Evolutionary conservation across 2,329 filamentous ascomycete genomes (phyloP), one percentile per base, ranked within the genome.

Genomic region (Fusarium nurragi): DNA sequence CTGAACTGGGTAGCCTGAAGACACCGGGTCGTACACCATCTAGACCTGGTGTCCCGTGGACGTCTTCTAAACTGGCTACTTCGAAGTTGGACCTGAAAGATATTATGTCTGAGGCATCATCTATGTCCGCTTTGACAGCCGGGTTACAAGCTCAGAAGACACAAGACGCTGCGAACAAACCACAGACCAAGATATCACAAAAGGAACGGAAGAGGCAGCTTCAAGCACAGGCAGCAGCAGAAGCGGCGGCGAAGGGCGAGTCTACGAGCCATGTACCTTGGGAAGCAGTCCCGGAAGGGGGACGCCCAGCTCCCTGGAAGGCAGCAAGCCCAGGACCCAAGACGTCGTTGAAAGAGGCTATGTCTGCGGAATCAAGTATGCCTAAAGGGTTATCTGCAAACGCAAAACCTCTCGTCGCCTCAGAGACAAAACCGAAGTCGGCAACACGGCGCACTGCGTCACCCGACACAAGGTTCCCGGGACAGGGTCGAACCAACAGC

Each of bases 161-260:
- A 9, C 82, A 78, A 50, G 79, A 82, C 18, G 56, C 70, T 54
- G 52, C 73, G 56, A 46, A 82, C 71, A 76, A 71, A 36, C 70
- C 80, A 1, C 78, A 80, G 16, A 74, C 78, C 1, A 97, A 92
- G 74, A 78, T 97, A 67, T 97, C 94, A 1, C 95, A 98, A 70
- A 97, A 95, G 73, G 94, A 97, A 75, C 88, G 93, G 21, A 98
- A 97, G 79, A 91, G 87, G 73, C 87, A 93, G 65, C 87, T 93
- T 70, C 90, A 93, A 71, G 84, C 87, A 61, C 87, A 91, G 71
- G 79, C 83, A 22, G 78, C 75, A 22, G 74, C 80, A 32, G 78
- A 83, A 58, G 77, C 76, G 28, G 76, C 79, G 9, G 77, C 78
- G 8, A 71, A 72, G 36, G 70, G 73, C n/a, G 72, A 74, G 28